Evolutionary conservation across 139 green algal genomes (phyloP), one percentile per base, ranked within the genome.

Genomic region (Dunaliella sp.): DNA sequence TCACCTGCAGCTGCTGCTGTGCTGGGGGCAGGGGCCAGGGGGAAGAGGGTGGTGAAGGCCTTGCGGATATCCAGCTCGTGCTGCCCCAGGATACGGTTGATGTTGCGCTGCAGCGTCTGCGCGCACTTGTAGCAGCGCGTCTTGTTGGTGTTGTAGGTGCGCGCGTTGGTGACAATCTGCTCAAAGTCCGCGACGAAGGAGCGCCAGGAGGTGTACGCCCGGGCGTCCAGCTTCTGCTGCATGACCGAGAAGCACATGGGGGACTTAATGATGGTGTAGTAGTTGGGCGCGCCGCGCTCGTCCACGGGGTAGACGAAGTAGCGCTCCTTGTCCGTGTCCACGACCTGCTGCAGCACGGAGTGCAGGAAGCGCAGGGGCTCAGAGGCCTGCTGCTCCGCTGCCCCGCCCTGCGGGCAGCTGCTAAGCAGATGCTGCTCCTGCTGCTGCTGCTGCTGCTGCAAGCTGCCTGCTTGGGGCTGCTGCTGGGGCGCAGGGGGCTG

Each of bases 211-310:
- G 82, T 86, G 79, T 93, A 95, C 78, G 86, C 77, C 34, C 83
- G 65, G 21, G 58, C n/a, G 2, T 26, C 59, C 32, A 93, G 82
- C 87, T 93, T 93, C 30, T 84, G 74, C 30, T 85, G 85, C 86
- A 94, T 93, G 34, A 38, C 74, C 22, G 77, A 30, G 78, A 94
- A 93, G 85, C 88, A 91, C 89, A 94, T 93, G 24, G 92, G 92
- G n/a, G 85, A 34, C 76, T 93, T 90, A 38, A 94, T 92, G 37
- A 90, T 57, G 31, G 24, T 88, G 87, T 89, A 91, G 82, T 93
- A 93, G 65, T 85, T 84, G 28, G 90, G 90, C 25, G 90, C 88
- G 2, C 88, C 84, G 76, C 38, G 38, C 57, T 91, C 90, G n/a
- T 86, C 88, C 32, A 90, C 87, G 0, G 87, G 87, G 33, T 81